Base-by-base conservation (phyloP, 768 basidiomycete genomes). In the Tylopilus rubrobrunneus region DNA sequence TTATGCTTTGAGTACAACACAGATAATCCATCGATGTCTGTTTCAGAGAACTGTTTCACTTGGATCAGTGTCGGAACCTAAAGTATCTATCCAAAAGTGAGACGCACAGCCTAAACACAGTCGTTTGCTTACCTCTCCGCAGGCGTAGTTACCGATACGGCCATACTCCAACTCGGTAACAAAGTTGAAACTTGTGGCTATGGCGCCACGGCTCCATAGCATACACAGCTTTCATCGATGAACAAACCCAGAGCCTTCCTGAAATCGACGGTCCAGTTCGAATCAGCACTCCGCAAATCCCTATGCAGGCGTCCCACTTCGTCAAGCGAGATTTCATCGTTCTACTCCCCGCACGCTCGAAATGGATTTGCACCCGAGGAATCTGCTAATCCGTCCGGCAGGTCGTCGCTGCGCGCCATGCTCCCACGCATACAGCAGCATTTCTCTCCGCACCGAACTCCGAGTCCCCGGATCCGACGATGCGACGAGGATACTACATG, bases 351-450 rank as follows among this genome's bases (percentile, higher is more conserved):
- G n/a, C 37, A 19, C 7, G n/a, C 37, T 57, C 47, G 55, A 73
- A 68, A 58, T 59, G 21, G 73, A 74, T 33, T 64, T 49, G 53
- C 12, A 69, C 69, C 49, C 40, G 21, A 41, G 2, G n/a, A 41
- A 12, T 31, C 9, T 15, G 74, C 73, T 48, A 74, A 56, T 76
- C 71, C n/a, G 67, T 68, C 33, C 66, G 53, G 45, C 65, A 67
- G 42, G 53, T 56, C 29, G 60, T 52, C 46, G 76, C 60, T 57
- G 70, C 28, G 70, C 70, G 5, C 73, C 76, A n/a, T 75, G 60
- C 57, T 76, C 75, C 52, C 58, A 36, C 71, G 61, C 74, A 79
- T 14, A 74, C 75, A 14, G 60, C 56, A 2, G 73, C 69, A 12
- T 72, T 34, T 3, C 65, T 29, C 28, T 15, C 70, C 70, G 25